These are phyloP conservation scores for Nigrospora sphaerica DNA, from an alignment of 2,329 filamentous ascomycete genomes.

Conservation along the genomic window DNA sequence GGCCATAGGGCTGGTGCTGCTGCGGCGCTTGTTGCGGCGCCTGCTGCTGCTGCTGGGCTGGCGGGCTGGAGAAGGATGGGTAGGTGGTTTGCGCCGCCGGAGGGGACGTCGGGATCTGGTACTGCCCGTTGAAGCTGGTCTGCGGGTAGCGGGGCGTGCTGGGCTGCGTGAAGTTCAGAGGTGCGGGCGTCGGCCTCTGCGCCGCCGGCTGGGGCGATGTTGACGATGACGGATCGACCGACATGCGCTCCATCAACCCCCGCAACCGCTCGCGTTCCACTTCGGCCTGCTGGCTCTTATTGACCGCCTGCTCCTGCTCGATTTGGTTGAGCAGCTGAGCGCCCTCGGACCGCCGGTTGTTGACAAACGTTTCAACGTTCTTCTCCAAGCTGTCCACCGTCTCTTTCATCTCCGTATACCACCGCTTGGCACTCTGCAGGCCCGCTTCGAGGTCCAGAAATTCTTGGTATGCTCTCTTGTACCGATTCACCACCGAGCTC, in stretches of 20 bases:
- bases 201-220: conserved; percentile 30
- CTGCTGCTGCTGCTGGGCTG: conserved; percentile 28
- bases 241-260: conserved; percentile 92
- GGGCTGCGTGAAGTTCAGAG: conserved; percentile 40
- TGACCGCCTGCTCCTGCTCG: conserved; percentile 66
- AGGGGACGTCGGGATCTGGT: conserved; percentile 50
- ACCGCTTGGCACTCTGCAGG: conserved; percentile 78
- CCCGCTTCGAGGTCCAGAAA: conserved; percentile 87
- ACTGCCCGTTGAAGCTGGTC: conserved; percentile 48
- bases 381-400: conserved; percentile 87
- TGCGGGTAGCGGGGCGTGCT: conserved; percentile 43
- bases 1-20: conserved; percentile 38
- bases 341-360: conserved; percentile 86
- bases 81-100: conserved; percentile 41
- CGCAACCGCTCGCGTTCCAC: conserved; percentile 79
- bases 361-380: conserved; percentile 96
- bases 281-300: conserved; percentile 58
- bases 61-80: conserved; percentile 34
- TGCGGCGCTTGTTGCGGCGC: conserved; percentile 17
- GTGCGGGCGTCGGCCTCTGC: conserved; percentile 31
- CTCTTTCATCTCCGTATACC: conserved; percentile 94
- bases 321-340: conserved; percentile 85
- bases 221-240: conserved; percentile 60
- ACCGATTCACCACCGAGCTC: conserved; percentile 73
- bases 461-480: conserved; percentile 86